phyloP scores from a whole-genome alignment of 2,329 filamentous ascomycete genomes.

The Cladosporium oxysporum region DNA sequence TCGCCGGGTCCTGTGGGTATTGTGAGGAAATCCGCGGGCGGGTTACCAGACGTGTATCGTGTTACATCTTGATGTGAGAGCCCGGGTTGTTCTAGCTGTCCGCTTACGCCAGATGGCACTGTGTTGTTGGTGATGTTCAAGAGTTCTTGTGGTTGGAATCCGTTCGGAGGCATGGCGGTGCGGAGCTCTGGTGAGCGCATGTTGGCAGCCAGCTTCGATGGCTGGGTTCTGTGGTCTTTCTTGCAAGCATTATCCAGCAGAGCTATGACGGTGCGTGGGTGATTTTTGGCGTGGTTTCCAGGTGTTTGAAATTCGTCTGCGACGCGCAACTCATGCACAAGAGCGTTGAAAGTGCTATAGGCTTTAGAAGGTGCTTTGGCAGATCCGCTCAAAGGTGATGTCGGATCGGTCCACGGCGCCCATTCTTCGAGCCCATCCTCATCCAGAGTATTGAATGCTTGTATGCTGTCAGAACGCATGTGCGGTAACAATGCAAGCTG shows the following conservation, averaged over 20 bases:
- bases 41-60: background rate
- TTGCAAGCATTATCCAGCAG: constrained; percentile 28
- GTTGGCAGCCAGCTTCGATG: constrained; percentile 33
- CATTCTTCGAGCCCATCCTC: constrained; percentile 73
- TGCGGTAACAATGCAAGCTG: constrained; percentile 54
- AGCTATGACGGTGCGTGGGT: constrained; percentile 16
- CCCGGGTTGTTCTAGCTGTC: background rate
- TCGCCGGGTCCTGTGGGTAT: constrained; percentile 17
- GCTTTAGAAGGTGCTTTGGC: constrained; percentile 41
- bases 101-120: background rate
- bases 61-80: constrained; percentile 10
- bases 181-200: constrained; percentile 17
- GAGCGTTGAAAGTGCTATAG: constrained; percentile 56
- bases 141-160: constrained; percentile 8
- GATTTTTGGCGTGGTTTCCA: constrained; percentile 3
- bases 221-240: constrained; percentile 23
- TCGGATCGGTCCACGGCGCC: constrained; percentile 65
- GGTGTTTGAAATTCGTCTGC: constrained; percentile 18
- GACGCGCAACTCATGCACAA: constrained; percentile 37
- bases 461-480: constrained; percentile 51
- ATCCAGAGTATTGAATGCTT: constrained; percentile 52
- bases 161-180: background rate
- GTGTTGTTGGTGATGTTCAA: constrained; percentile 2
- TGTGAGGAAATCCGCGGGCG: constrained; percentile 15
- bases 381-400: constrained; percentile 16